Evolutionary conservation across 306 rosid genomes (phyloP).

Genomic region (Leucaena leucocephala): DNA sequence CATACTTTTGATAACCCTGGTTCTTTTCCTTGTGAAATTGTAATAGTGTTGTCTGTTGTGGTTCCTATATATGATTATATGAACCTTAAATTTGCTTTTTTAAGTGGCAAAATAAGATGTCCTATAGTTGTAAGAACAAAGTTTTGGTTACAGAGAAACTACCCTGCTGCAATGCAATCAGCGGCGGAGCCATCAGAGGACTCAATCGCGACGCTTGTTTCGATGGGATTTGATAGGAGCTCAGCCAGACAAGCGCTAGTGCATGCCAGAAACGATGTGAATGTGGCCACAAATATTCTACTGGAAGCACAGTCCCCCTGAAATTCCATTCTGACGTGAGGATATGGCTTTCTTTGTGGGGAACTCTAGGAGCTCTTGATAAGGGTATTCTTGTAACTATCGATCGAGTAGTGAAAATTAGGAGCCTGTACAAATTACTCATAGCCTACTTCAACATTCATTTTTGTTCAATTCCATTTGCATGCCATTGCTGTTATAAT

Average conservation of each 20-base stretch:
- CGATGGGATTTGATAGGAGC: slow-evolving; percentile 96
- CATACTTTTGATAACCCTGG: neutral
- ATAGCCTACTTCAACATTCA: slow-evolving; percentile 37
- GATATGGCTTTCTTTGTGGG: slow-evolving; percentile 35
- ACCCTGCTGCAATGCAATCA: slow-evolving; percentile 56
- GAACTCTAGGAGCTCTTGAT: slow-evolving; percentile 42
- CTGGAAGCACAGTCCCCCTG: slow-evolving; percentile 88
- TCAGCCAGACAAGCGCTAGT: slow-evolving; percentile 91
- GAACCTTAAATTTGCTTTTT: neutral
- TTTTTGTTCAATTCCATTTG: slow-evolving; percentile 9
- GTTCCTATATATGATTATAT: neutral
- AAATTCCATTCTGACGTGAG: slow-evolving; percentile 41
- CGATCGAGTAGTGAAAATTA: slow-evolving; percentile 32
- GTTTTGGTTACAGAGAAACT: slow-evolving; percentile 65
- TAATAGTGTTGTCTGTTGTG: neutral
- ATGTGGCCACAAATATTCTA: slow-evolving; percentile 92
- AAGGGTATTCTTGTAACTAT: slow-evolving; percentile 35
- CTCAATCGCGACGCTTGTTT: slow-evolving; percentile 75
- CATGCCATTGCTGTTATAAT: neutral
- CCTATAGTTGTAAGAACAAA: neutral
- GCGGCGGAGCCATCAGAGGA: slow-evolving; percentile 78
- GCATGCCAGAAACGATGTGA: slow-evolving; percentile 91
- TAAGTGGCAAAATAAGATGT: neutral
- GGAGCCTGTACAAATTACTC: slow-evolving; percentile 61
- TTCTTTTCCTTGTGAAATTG: neutral